Evolutionary conservation across 345 rosid genomes (phyloP), one percentile per base, ranked within the genome.

Genomic region (Eucalyptus regnans): DNA sequence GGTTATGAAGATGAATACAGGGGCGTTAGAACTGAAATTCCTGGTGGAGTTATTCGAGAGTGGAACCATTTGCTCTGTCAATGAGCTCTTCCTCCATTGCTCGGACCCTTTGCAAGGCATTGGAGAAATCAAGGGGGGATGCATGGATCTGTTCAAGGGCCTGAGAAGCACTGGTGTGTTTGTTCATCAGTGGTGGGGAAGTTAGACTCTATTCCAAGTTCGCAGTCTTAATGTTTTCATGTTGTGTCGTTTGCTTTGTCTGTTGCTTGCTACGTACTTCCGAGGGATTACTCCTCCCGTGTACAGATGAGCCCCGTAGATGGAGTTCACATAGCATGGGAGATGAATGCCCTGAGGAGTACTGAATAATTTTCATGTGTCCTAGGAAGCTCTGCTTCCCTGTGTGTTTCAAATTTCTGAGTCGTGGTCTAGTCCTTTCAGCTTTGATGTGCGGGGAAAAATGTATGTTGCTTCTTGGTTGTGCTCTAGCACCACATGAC

Each of bases 141-240:
- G 99, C 90, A 68, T 90, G 50, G 90, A 94, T 58, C 92, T 96
- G 89, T 86, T 94, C 88, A 91, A 91, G 91, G 94, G 95, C 90
- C 96, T 97, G 64, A 92, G 99, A 90, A 92, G 92, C 90, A 91
- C 89, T 17, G 99, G 98, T 54, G 93, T 96, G 89, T 97, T 92
- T 92, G 99, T 94, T 48, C 99, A 96, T 93, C 99, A 96, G 17
- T 96, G 99, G 99, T 95, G 96, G 96, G 96, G 91, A 64, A 90
- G 93, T 66, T 96, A 90, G 87, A 71, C 50, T 27, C 41, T 71
- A 25, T 62, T 33, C 79, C n/a, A 29, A 15, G 23, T 64, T 50
- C 17, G 68, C 8, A 44, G 83, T 60, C 88, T 50, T 23, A 17
- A 15, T n/a, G 76, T 64, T 86, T 62, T 56, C 14, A 49, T 16